Evolutionary conservation across 768 basidiomycete species (phyloP), one percentile per base, ranked within the genome.

Genomic region (Mycena rebaudengoi): DNA sequence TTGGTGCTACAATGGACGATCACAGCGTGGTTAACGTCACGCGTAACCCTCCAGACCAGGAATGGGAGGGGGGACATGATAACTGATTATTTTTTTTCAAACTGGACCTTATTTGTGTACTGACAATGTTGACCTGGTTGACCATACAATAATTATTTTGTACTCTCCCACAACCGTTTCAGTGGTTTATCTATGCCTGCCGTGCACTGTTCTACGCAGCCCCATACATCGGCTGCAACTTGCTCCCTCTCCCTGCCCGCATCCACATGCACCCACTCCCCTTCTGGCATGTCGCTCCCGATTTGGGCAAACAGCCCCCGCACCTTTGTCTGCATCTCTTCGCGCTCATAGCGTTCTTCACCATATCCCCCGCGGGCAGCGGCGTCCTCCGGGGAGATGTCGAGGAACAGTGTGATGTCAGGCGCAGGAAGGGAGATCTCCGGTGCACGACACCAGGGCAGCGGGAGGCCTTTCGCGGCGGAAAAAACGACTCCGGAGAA

Each of bases 401-500:
- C 88, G 62, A 99, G 88, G 80, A 97, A 98, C 43, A 98, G 70
- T 0, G 90, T 90, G 37, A 97, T 75, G 74, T 99, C 98, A 0
- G 97, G 97, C 0, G 90, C 84, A 11, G 96, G 98, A 18, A 99
- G 89, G 8, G 87, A 86, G n/a, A 88, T 78, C 67, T 99, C 97
- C 5, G 96, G 96, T 1, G 88, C 80, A 49, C 87, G 84, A 74
- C 96, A 97, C 93, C 94, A 99, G 16, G 86, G 83, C 67, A 90
- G 91, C 0, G 90, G 80, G 49, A 97, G 84, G 12, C 82, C 81
- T 68, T 91, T 90, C 18, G 89, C 82, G 1, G 85, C 83, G 14
- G 90, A 91, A 75, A 98, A 99, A 2, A 95, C 96, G 66, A 96
- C 90, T 0, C 97, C 97, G 3, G 96, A 99, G 78, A 98, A 99